Conservation (phyloP, 345 rosid genomes). For the Ceriops decandra region DNA sequence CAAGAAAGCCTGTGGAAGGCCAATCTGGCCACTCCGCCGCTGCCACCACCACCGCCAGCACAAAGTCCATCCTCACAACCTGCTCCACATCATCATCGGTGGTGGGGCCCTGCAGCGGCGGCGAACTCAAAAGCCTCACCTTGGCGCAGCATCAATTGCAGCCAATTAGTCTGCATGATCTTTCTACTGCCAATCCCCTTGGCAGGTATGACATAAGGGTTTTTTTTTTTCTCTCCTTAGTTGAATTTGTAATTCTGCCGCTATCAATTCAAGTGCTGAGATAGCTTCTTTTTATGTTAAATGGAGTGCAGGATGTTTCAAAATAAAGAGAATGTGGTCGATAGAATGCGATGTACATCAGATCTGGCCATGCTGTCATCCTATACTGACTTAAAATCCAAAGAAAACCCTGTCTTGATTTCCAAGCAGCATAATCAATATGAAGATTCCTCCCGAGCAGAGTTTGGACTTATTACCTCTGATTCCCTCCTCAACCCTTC, state of each 20-base stretch:
- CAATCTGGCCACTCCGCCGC: slow-evolving; percentile 72
- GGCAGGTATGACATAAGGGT: slow-evolving; percentile 23
- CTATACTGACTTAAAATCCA: slow-evolving; percentile 26
- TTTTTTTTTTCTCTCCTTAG: neutral
- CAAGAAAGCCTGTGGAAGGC: slow-evolving; percentile 99
- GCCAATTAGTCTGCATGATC: slow-evolving; percentile 28
- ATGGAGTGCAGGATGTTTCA: slow-evolving; percentile 40
- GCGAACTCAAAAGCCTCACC: slow-evolving; percentile 36
- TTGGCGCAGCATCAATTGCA: slow-evolving; percentile 43
- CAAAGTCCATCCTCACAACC: slow-evolving; percentile 26
- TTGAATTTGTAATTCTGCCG: neutral
- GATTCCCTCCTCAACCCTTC: slow-evolving; percentile 48
- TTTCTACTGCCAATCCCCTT: slow-evolving; percentile 18
- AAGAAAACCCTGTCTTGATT: slow-evolving; percentile 34
- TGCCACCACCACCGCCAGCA: slow-evolving; percentile 25
- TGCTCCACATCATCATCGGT: slow-evolving; percentile 27
- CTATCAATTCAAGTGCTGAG: neutral
- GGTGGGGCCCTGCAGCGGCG: slow-evolving; percentile 31
- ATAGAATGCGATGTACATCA: slow-evolving; percentile 30
- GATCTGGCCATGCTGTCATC: slow-evolving; percentile 30
- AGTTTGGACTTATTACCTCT: slow-evolving; percentile 43
- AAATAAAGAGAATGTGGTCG: slow-evolving; percentile 27
- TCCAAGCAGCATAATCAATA: slow-evolving; percentile 33
- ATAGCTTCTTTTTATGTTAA: neutral
- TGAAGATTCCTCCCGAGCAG: slow-evolving; percentile 24